phyloP scores from a whole-genome alignment of 495 filamentous ascomycete genomes.

The Neurospora pannonica region DNA sequence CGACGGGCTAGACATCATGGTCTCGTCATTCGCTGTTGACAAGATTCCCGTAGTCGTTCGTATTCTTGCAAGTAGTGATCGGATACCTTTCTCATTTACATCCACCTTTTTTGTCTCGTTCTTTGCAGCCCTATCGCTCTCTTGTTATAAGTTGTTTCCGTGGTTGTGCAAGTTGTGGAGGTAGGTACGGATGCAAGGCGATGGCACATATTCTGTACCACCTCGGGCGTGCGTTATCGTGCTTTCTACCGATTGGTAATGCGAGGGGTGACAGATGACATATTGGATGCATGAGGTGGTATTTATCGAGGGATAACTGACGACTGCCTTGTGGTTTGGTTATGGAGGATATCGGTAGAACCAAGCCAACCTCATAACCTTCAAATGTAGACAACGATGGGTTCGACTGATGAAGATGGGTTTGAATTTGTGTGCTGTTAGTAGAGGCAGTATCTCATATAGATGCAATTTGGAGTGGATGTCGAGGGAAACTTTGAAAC shows the following conservation, averaged over 20 bases:
- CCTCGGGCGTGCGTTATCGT: neutral
- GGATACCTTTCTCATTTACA: neutral
- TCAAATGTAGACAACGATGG: too few relatives aligned
- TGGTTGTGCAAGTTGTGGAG: neutral
- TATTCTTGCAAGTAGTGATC: neutral
- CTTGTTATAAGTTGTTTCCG: neutral
- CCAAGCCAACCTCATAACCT: too few relatives aligned
- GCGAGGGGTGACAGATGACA: neutral
- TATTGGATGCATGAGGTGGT: neutral
- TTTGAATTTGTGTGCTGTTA: too few relatives aligned
- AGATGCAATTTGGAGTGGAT: too few relatives aligned
- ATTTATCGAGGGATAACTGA: neutral
- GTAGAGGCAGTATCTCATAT: too few relatives aligned
- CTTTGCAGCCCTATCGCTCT: neutral
- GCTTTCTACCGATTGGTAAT: neutral
- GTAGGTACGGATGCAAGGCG: neutral
- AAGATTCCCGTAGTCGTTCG: neutral
- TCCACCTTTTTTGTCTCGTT: neutral
- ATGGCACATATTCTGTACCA: neutral
- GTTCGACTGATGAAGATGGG: too few relatives aligned
- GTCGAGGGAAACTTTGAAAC: too few relatives aligned
- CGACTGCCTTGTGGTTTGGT: too few relatives aligned
- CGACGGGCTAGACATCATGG: neutral
- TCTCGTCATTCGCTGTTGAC: neutral
- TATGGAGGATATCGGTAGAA: too few relatives aligned